Evolutionary conservation across 2,329 filamentous ascomycete species (phyloP), one percentile per base, ranked within the genome.

Genomic region (Apiospora sp.): DNA sequence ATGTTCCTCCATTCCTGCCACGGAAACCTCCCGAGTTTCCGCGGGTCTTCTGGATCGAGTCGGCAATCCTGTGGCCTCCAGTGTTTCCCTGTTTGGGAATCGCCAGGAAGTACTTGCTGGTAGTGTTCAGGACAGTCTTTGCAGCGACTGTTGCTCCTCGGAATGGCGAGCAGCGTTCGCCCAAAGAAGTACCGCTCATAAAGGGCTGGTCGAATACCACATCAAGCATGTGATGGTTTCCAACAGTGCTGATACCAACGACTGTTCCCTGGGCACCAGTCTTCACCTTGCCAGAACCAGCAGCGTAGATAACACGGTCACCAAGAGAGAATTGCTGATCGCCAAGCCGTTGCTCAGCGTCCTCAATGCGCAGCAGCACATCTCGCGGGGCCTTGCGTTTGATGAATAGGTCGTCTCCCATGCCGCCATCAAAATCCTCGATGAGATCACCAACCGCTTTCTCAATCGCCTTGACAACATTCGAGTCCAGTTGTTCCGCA

Each of bases 131-230:
- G 2, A 98, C 95, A 0, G 94, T 93, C n/a, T 93, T 93, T 8
- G 92, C 90, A 1, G 94, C 91, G 4, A 99, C 95, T 0, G 96
- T 98, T 81, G 96, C 95, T 70, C 96, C 96, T 48, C 96, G 91
- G 90, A 99, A 99, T 49, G 94, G 92, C 37, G 95, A 94, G 80
- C 96, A 98, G 73, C 96, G 92, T 72, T 95, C 95, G 73, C 94
- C 93, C 22, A 99, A 88, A 0, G 94, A 96, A 1, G 95, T 98
- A 75, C 96, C 96, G 79, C 95, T 97, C 95, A 99, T 98, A 83
- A 99, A 99, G 0, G 94, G 93, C 16, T 91, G 90, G 81, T 99
- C 97, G 83, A 98, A 99, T 10, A 99, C 92, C 72, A 98, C 90
- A 81, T 99, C 96, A 49, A 99, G 87, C 72, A 98, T 88, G 67